Evolutionary conservation across 805 yeast genomes (phyloP).

Genomic region (Nakazawaea siamensis): DNA sequence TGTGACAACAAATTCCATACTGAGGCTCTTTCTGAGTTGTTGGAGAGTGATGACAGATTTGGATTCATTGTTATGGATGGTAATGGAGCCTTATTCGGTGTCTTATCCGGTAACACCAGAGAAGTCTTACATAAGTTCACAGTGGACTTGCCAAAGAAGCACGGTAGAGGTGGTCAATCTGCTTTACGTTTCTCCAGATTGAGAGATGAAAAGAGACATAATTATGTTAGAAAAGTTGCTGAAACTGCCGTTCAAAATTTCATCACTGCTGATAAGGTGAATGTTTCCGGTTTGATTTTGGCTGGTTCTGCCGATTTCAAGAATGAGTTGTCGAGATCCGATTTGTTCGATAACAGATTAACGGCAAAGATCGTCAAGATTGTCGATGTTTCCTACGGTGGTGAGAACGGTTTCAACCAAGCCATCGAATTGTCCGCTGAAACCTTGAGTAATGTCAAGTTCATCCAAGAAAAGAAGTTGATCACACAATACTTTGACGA

Average conservation of each 20-base stretch:
- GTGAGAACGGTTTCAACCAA: slow-evolving; percentile 99
- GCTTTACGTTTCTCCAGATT: slow-evolving; percentile 98
- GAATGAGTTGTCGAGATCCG: slow-evolving; percentile 87
- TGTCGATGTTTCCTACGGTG: slow-evolving; percentile 98
- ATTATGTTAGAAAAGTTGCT: slow-evolving; percentile 95
- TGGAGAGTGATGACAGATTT: slow-evolving; percentile 92
- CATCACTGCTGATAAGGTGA: slow-evolving; percentile 89
- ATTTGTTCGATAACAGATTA: slow-evolving; percentile 85
- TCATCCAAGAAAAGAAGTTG: slow-evolving; percentile 96
- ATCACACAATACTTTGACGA: slow-evolving; percentile 91
- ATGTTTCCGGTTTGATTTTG: slow-evolving; percentile 86
- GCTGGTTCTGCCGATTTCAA: slow-evolving; percentile 99
- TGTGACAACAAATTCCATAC: slow-evolving; percentile 99
- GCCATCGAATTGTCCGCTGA: slow-evolving; percentile 98
- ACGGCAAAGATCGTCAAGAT: slow-evolving; percentile 80
- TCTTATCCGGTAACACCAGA: slow-evolving; percentile 93
- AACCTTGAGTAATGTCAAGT: slow-evolving; percentile 92
- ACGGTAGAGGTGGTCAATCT: slow-evolving; percentile 99
- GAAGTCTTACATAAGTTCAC: slow-evolving; percentile 93
- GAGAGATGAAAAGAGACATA: slow-evolving; percentile 98
- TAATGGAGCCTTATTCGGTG: slow-evolving; percentile 95
- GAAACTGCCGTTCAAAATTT: slow-evolving; percentile 97
- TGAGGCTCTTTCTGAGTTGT: slow-evolving; percentile 88
- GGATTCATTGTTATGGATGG: slow-evolving; percentile 99
- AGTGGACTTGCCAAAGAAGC: slow-evolving; percentile 98